These are phyloP conservation scores for Mycothermus thermophilus DNA, from an alignment of 495 filamentous ascomycete genomes.

Conservation along the genomic window DNA sequence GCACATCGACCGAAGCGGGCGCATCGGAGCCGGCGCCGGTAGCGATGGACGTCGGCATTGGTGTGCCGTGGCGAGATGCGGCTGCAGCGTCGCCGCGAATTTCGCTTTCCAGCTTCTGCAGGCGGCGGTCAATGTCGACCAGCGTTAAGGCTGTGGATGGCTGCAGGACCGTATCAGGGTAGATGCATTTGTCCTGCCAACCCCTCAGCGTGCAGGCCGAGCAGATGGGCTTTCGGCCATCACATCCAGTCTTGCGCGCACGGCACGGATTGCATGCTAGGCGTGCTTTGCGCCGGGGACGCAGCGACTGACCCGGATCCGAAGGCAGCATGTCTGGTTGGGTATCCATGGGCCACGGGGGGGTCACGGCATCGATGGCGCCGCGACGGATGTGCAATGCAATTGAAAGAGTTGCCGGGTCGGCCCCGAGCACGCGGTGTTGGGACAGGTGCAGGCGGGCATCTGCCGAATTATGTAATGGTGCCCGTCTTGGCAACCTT, in stretches of 20 bases:
- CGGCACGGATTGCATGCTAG: slow-evolving; percentile 19
- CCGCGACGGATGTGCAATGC: background rate
- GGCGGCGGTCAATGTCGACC: slow-evolving; percentile 9
- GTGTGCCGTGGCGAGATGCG: background rate
- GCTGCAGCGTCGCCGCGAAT: background rate
- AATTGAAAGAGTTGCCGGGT: background rate
- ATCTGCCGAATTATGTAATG: too few relatives aligned
- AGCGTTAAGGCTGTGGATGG: slow-evolving; percentile 6
- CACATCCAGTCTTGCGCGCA: slow-evolving; percentile 15
- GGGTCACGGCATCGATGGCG: background rate
- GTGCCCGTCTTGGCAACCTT: too few relatives aligned
- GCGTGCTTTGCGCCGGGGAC: slow-evolving; percentile 9
- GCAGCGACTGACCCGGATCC: slow-evolving; percentile 4
- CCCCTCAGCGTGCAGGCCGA: slow-evolving; percentile 7
- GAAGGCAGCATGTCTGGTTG: slow-evolving; percentile 3
- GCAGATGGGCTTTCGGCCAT: slow-evolving; percentile 12
- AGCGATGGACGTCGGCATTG: background rate
- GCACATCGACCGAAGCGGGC: background rate
- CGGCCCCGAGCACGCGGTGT: background rate
- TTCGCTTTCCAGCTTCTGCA: slow-evolving; percentile 9
- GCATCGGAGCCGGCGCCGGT: background rate
- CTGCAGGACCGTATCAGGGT: slow-evolving; percentile 13
- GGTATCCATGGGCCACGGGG: slow-evolving; percentile 1
- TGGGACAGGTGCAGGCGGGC: too few relatives aligned
- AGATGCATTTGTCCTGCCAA: slow-evolving; percentile 15